Base-by-base conservation (phyloP, 106 monocot genomes). In the Allium cepa region DNA sequence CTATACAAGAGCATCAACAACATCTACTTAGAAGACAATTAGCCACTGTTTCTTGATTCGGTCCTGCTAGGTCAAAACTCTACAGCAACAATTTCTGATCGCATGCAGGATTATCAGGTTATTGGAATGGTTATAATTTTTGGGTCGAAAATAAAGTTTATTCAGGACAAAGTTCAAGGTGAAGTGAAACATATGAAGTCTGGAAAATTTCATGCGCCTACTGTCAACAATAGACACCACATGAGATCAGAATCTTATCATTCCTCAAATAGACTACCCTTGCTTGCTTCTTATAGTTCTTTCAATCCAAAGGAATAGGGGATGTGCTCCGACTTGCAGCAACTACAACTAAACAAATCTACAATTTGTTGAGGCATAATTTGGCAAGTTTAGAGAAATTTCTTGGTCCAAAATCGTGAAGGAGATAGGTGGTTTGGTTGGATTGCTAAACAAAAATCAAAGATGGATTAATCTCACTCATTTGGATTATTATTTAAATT, bases 221-320 rank as follows among this genome's bases (percentile, higher is more conserved):
- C 68, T 8, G 56, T 75, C 13, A 47, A 50, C 7, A 52, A 57
- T 48, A 49, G 78, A 48, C 67, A 48, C 26, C 62, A 73, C 63
- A 50, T 72, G 45, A 79, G 27, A 69, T 45, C 61, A 36, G 75
- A 73, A 65, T 22, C 70, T 49, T 57, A 64, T 26, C 56, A 62
- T 61, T 18, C 57, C 45, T 69, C 67, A 48, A 52, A 15, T 8
- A 74, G 56, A 36, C 91, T 83, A 13, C 65, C 80, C 11, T 68
- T 96, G 11, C 72, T 96, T 67, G 96, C 92, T 67, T 92, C 96
- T 69, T 92, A 88, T 83, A 96, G 88, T 69, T 27, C 76, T n/a
- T 96, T 96, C 46, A 91, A 91, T 22, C 84, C 77, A 17, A 82
- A 86, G 91, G 90, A 7, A 60, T 59, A 11, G 93, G 89, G n/a